Base-by-base conservation (phyloP, 306 rosid genomes). In the Oemleria cerasiformis region DNA sequence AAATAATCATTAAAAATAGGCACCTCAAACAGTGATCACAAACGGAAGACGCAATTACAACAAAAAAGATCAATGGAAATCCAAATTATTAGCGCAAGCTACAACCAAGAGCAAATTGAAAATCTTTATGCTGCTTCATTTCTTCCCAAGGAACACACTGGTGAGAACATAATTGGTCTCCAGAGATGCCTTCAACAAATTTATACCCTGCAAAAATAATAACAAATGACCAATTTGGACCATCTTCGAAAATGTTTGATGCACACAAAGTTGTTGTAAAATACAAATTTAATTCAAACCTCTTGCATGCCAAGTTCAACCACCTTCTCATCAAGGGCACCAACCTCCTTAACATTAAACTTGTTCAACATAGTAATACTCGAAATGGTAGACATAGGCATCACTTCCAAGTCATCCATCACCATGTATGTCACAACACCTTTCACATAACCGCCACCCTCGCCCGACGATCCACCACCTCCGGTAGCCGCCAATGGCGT, bases 391-490 rank as follows among this genome's bases (percentile, higher is more conserved):
- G 79, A 74, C 34, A 58, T 30, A 4, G 80, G 77, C 17, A 9
- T 71, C 38, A 80, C 80, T 5, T 11, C 72, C 14, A 80, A 41
- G 42, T 80, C 47, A 65, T 80, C 80, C 74, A 59, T 75, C 23
- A 80, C 55, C 74, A 80, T 65, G 56, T 71, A 80, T 4, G 71
- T 70, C 11, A 23, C 30, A 16, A 62, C 0, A 0, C 64, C 76
- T 65, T 49, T 75, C 17, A 75, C 77, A 36, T 15, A 79, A 23
- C 73, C 70, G 4, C 21, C 70, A 3, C 21, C 44, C 30, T 62
- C 47, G 6, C 25, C 1, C 3, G 66, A 4, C 4, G 16, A 3
- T 17, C 1, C 30, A 1, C 30, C 30, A 25, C 5, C 12, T 16
- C 1, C 30, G 1, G 48, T 17, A 9, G 49, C 10, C 10, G 25